Percentiles rank a stretch among this genome's conserved stretches.
phyloP scores from a whole-genome alignment of 1,284 basidiomycete species.

The Gymnopus androsaceus region DNA sequence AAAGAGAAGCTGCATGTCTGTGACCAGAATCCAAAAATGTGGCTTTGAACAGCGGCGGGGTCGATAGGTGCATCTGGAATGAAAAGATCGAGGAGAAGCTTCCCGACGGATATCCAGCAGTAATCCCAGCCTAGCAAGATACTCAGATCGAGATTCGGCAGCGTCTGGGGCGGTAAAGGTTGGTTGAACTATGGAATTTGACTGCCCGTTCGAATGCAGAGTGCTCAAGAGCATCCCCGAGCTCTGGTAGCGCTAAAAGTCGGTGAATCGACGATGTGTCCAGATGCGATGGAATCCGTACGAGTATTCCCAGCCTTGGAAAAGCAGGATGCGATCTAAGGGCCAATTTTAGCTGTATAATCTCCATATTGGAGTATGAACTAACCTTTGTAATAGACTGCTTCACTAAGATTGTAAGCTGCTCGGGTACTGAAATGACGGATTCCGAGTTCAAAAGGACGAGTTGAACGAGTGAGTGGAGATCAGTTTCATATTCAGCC shows the following conservation, averaged over 20 bases:
- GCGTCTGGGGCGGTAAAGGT: background rate
- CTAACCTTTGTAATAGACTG: slow-evolving; percentile 43
- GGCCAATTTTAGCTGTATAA: too few species aligned
- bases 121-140: slow-evolving; percentile 43
- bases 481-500: slow-evolving; percentile 33
- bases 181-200: slow-evolving; percentile 5
- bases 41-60: slow-evolving; percentile 73
- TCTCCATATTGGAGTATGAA: too few species aligned
- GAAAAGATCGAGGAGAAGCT: slow-evolving; percentile 69
- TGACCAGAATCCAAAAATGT: slow-evolving; percentile 51
- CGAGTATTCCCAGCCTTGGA: background rate
- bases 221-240: background rate
- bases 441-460: slow-evolving; percentile 39
- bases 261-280: background rate
- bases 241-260: background rate
- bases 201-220: slow-evolving; percentile 14
- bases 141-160: background rate
- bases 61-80: slow-evolving; percentile 89
- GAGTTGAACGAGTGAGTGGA: slow-evolving; percentile 38
- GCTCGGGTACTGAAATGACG: slow-evolving; percentile 36
- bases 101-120: slow-evolving; percentile 71
- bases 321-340: slow-evolving; percentile 46
- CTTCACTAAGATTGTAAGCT: slow-evolving; percentile 41
- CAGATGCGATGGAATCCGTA: background rate
- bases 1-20: slow-evolving; percentile 49